These are phyloP conservation scores for Medicago ruthenica DNA, from an alignment of 306 rosid genomes.

Conservation along the genomic window DNA sequence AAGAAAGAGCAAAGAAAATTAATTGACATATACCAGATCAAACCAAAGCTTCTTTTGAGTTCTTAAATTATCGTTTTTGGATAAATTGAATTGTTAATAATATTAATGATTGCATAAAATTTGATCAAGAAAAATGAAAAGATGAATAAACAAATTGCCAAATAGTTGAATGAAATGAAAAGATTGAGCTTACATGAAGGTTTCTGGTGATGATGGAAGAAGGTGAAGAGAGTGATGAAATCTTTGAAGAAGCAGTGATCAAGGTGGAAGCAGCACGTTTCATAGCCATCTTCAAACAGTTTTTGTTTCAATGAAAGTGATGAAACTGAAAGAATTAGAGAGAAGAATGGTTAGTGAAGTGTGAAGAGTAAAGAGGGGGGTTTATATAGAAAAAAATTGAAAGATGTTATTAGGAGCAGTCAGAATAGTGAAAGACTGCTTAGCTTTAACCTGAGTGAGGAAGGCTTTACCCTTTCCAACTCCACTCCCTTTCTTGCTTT, in stretches of 20 bases:
- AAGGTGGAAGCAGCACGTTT: constrained; percentile 30
- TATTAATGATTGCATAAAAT: not conserved
- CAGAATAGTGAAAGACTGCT: not conserved
- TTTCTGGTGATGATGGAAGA: constrained; percentile 5
- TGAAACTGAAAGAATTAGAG: not conserved
- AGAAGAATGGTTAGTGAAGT: not conserved
- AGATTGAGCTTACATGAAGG: constrained; percentile 14
- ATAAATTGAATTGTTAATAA: no score
- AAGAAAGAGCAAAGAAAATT: constrained; percentile 4
- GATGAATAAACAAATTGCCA: no score
- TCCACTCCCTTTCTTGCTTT: no score
- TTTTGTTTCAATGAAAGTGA: no score
- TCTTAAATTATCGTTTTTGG: no score
- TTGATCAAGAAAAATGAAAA: not conserved
- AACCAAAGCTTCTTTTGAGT: not conserved
- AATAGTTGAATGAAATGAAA: not conserved
- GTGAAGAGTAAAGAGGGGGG: not conserved
- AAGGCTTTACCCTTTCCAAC: not conserved
- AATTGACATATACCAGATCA: not conserved
- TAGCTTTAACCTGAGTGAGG: not conserved
- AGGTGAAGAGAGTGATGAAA: not conserved
- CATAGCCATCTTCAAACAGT: constrained; percentile 1
- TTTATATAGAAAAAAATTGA: not conserved
- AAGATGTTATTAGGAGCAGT: not conserved
- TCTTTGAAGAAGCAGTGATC: not conserved